phyloP scores from a whole-genome alignment of 2,329 filamentous ascomycete genomes.

The Stachybotrys elegans region DNA sequence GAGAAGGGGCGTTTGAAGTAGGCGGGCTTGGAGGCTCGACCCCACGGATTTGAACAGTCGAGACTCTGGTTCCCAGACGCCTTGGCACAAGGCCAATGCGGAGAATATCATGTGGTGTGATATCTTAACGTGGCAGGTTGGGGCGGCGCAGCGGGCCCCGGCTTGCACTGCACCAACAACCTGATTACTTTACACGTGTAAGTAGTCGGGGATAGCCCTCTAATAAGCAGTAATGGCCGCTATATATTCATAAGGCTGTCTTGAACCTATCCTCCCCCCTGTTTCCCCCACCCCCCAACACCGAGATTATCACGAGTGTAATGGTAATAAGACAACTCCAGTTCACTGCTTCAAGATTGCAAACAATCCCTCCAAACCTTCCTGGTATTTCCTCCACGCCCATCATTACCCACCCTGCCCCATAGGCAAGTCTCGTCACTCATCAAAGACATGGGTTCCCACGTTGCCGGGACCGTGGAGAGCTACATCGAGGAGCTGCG shows the following conservation, averaged over 20 bases:
- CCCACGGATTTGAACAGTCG: neutral
- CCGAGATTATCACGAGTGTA: neutral
- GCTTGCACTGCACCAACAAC: neutral
- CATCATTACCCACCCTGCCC: neutral
- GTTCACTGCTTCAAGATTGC: neutral
- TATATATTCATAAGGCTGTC: neutral
- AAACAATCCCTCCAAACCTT: neutral
- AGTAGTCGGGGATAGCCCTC: neutral
- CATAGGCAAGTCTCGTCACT: neutral
- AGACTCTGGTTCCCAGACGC: neutral
- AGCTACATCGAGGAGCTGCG: neutral
- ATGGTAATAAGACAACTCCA: neutral
- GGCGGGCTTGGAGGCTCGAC: neutral
- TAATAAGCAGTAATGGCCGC: neutral
- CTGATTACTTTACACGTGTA: too few species aligned
- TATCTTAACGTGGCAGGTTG: neutral
- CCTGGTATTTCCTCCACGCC: neutral
- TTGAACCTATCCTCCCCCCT: neutral
- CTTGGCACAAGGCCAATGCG: neutral
- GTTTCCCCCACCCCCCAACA: neutral
- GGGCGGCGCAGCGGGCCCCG: neutral
- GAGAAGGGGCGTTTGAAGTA: neutral
- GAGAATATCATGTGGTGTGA: neutral
- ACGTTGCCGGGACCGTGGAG: neutral
- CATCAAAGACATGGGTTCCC: neutral